Percentiles rank a stretch among this genome's conserved stretches.
These are phyloP conservation scores for Penstemon davidsonii DNA, from an alignment of 257 asterid genomes.

Conservation along the genomic window DNA sequence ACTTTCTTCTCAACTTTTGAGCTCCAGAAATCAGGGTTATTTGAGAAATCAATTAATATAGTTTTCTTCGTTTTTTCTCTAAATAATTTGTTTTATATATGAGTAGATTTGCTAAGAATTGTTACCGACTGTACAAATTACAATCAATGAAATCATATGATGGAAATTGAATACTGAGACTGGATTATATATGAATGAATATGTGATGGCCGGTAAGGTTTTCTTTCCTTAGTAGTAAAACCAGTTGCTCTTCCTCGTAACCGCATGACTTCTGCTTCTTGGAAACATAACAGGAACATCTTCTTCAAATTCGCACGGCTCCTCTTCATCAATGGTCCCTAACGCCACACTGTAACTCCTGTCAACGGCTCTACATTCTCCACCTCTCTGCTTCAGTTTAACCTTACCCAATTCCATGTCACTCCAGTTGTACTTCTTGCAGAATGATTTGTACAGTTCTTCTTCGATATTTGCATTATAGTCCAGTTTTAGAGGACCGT, in stretches of 20 bases:
- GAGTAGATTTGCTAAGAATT: too few species aligned
- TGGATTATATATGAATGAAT: too few species aligned
- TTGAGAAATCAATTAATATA: too few species aligned
- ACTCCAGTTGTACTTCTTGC: slow-evolving; percentile 19
- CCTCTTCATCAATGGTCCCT: slow-evolving; percentile 59
- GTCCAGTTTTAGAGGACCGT: background rate
- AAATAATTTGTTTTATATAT: too few species aligned
- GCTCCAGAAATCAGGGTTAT: too few species aligned
- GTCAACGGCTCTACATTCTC: slow-evolving; percentile 28
- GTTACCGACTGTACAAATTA: too few species aligned
- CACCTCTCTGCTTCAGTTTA: background rate
- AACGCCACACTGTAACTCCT: slow-evolving; percentile 54
- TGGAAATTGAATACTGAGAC: too few species aligned
- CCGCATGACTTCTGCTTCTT: slow-evolving; percentile 47
- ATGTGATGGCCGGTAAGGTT: too few species aligned
- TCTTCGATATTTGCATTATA: slow-evolving; percentile 23
- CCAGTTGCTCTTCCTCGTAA: slow-evolving; percentile 22
- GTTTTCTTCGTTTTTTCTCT: too few species aligned
- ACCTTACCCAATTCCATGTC: background rate
- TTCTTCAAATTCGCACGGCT: slow-evolving; percentile 45
- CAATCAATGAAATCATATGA: too few species aligned
- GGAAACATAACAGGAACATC: slow-evolving; percentile 29
- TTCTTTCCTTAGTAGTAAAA: slow-evolving; percentile 6
- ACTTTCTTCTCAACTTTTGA: too few species aligned
- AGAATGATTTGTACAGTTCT: slow-evolving; percentile 29